Conservation (phyloP, 257 asterid genomes). For the Prunella vulgaris region DNA sequence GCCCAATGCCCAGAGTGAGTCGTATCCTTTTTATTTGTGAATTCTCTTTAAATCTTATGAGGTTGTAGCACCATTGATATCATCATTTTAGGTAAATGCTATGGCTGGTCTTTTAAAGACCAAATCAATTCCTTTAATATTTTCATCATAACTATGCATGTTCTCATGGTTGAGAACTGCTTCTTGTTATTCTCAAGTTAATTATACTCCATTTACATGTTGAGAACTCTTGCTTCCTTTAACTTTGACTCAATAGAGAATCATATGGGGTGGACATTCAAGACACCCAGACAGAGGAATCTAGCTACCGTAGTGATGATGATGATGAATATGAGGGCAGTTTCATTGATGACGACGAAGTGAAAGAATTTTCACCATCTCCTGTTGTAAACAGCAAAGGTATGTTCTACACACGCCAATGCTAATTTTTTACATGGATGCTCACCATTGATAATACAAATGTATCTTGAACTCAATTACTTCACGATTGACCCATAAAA, state of each 20-base stretch:
- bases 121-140: neutral
- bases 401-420: slow-evolving; percentile 18
- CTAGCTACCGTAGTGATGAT: slow-evolving; percentile 40
- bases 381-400: slow-evolving; percentile 46
- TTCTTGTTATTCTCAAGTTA: neutral
- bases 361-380: slow-evolving; percentile 29
- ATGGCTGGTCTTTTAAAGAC: neutral
- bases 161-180: slow-evolving; percentile 5
- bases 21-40: slow-evolving; percentile 43
- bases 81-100: neutral
- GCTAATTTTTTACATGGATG: slow-evolving; percentile 5
- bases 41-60: neutral
- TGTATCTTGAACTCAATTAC: neutral
- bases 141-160: neutral
- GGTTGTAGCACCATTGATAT: neutral
- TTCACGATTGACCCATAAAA: neutral
- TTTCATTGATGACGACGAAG: slow-evolving; percentile 61
- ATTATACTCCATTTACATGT: slow-evolving; percentile 15
- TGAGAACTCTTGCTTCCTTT: slow-evolving; percentile 32
- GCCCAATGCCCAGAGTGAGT: slow-evolving; percentile 44
- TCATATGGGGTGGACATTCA: slow-evolving; percentile 73
- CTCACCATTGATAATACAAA: neutral
- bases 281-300: slow-evolving; percentile 44
- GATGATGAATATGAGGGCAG: slow-evolving; percentile 66
- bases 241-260: slow-evolving; percentile 42